Evolutionary conservation across 2,329 filamentous ascomycete genomes (phyloP).

Genomic region (Hymenoscyphus albidus): DNA sequence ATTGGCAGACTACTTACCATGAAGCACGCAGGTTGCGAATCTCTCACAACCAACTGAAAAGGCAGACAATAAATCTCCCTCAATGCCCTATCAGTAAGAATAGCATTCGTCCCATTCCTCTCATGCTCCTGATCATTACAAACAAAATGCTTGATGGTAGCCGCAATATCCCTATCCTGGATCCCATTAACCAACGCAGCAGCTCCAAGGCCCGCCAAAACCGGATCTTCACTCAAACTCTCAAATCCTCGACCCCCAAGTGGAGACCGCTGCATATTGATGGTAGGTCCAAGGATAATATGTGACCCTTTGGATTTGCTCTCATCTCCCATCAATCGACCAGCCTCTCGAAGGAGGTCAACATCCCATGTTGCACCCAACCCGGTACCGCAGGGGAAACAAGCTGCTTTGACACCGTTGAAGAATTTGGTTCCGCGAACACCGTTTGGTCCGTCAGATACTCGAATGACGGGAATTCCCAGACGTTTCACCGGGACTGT

Average conservation of each 20-base stretch:
- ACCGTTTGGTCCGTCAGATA: slow-evolving; percentile 37
- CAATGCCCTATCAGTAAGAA: slow-evolving; percentile 39
- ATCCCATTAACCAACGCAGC: slow-evolving; percentile 43
- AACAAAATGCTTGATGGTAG: slow-evolving; percentile 46
- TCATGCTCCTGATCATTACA: slow-evolving; percentile 43
- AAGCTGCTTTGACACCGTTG: slow-evolving; percentile 42
- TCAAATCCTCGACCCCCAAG: slow-evolving; percentile 48
- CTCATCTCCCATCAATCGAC: slow-evolving; percentile 63
- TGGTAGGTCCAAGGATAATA: slow-evolving; percentile 64
- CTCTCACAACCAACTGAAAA: slow-evolving; percentile 43
- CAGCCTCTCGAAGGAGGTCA: slow-evolving; percentile 57
- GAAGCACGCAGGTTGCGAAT: slow-evolving; percentile 41
- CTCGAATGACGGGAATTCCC: slow-evolving; percentile 34
- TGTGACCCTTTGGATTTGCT: slow-evolving; percentile 66
- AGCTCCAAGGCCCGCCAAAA: slow-evolving; percentile 43
- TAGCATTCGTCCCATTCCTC: slow-evolving; percentile 36
- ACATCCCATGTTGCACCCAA: slow-evolving; percentile 65
- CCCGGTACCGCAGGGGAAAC: slow-evolving; percentile 43
- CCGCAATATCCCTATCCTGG: slow-evolving; percentile 41
- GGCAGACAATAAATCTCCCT: slow-evolving; percentile 44
- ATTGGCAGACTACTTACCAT: slow-evolving; percentile 34
- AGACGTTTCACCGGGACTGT: slow-evolving; percentile 17
- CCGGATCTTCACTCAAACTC: slow-evolving; percentile 46
- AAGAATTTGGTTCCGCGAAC: slow-evolving; percentile 35
- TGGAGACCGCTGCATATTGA: slow-evolving; percentile 47